Conservation (phyloP, 768 basidiomycete species). For the Lentinus brumalis region DNA sequence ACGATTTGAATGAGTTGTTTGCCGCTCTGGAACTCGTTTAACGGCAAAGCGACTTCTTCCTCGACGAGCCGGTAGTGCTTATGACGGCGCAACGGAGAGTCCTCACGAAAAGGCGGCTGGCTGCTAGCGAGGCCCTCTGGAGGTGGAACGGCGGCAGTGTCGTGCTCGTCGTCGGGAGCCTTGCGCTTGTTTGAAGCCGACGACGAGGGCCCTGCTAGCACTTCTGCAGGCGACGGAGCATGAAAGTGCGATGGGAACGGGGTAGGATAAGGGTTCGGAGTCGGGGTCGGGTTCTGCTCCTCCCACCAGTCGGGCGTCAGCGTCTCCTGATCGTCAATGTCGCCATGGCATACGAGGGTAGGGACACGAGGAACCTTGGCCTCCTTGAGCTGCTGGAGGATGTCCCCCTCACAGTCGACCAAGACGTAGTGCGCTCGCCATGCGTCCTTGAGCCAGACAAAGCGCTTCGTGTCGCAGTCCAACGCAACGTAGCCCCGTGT, state of each 20-base stretch:
- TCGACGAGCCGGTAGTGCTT: constrained; percentile 7
- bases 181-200: neutral
- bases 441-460: constrained; percentile 19
- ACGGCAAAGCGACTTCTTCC: neutral
- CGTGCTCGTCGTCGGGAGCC: neutral
- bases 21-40: neutral
- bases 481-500: constrained; percentile 17
- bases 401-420: neutral
- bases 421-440: constrained; percentile 9
- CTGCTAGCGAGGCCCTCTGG: neutral
- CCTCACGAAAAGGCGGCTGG: neutral
- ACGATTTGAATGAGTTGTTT: neutral
- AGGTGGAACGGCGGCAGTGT: neutral
- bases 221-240: too few relatives aligned
- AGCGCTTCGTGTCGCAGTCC: neutral
- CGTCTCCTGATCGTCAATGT: constrained; percentile 1
- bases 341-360: constrained; percentile 10
- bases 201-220: too few relatives aligned
- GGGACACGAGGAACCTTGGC: neutral
- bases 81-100: neutral
- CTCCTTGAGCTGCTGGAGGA: neutral
- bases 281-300: too few relatives aligned
- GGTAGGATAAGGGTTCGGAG: neutral
- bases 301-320: neutral
- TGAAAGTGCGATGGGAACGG: neutral